Evolutionary conservation across 208 protist species (phyloP), one percentile per base, ranked within the genome.

Genomic region (Wallacemonas sp.): DNA sequence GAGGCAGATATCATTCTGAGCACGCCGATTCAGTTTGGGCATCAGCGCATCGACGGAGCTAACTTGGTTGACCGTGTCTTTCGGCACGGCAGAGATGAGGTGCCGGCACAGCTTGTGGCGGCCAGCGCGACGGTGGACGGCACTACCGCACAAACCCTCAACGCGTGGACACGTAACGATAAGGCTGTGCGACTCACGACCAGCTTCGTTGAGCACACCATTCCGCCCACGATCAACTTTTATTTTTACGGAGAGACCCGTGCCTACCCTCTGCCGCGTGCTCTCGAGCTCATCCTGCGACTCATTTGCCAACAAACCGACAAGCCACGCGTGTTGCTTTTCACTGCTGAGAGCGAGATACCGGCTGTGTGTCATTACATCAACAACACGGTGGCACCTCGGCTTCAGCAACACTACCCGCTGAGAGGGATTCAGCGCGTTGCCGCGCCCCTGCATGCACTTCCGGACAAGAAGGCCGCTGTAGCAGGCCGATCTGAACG

Each of bases 91-190:
- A 72, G 61, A 1, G 90, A 94, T 41, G 90, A 96, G 70, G 86
- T 96, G 31, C 87, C 90, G 5, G 87, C 90, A 42, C 90, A 96
- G 72, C 68, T 96, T 6, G 80, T 96, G 17, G 90, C 87, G 17
- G 86, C 82, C 39, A 94, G 87, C 62, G 90, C 90, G 15, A 94
- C 90, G 22, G 79, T 96, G 31, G 86, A 96, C 70, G 80, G 88
- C 46, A 70, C 75, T 34, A 96, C 90, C 11, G 90, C 90, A 45
- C 87, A 84, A 76, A 78, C 73, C 34, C 81, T 96, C 21, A 96
- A 96, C 75, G 77, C 74, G 41, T 96, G 87, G 86, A 93, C 83
- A 59, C 83, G 88, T 24, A 96, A 96, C 54, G 90, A 96, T 62
- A 87, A 79, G 58, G 87, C 88, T 27, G 86, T 93, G 64, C 87